These are phyloP conservation scores for Candida neerlandica DNA, from an alignment of 1,139 yeast species.

Conservation along the genomic window DNA sequence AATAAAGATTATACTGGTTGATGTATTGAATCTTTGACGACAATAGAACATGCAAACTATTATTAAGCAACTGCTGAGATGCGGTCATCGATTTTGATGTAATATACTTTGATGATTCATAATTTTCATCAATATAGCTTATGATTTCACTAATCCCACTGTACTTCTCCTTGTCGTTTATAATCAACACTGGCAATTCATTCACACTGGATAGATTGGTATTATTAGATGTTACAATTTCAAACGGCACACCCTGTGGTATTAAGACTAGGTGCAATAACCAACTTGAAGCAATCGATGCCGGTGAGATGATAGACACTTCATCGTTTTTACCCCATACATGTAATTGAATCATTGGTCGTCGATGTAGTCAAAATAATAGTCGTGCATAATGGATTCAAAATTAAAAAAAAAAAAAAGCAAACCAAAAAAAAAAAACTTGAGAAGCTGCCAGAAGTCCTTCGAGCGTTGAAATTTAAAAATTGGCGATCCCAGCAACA, in stretches of 20 bases:
- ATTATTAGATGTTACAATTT: conserved; percentile 57
- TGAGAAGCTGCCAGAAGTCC: conserved; percentile 1
- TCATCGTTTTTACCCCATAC: conserved; percentile 54
- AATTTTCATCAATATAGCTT: conserved; percentile 24
- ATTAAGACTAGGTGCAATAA: conserved; percentile 20
- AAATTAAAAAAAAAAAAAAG: not conserved
- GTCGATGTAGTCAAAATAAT: not conserved
- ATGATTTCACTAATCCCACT: conserved; percentile 57
- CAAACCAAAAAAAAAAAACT: not conserved
- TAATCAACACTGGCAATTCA: conserved; percentile 57
- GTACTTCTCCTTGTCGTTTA: conserved; percentile 26
- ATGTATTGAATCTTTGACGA: conserved; percentile 46
- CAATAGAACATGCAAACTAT: conserved; percentile 32
- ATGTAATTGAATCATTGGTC: conserved; percentile 43
- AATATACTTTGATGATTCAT: conserved; percentile 9
- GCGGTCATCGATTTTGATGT: conserved; percentile 9
- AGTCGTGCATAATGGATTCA: conserved; percentile 1
- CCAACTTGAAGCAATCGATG: conserved; percentile 42
- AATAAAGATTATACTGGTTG: conserved; percentile 63
- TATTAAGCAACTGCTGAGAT: conserved; percentile 27
- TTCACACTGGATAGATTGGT: conserved; percentile 56
- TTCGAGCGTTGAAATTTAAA: not conserved
- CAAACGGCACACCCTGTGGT: conserved; percentile 20
- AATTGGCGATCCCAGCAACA: not conserved
- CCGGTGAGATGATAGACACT: conserved; percentile 44